Evolutionary conservation across 2,329 filamentous ascomycete species (phyloP).

Genomic region (Cytospora mali): DNA sequence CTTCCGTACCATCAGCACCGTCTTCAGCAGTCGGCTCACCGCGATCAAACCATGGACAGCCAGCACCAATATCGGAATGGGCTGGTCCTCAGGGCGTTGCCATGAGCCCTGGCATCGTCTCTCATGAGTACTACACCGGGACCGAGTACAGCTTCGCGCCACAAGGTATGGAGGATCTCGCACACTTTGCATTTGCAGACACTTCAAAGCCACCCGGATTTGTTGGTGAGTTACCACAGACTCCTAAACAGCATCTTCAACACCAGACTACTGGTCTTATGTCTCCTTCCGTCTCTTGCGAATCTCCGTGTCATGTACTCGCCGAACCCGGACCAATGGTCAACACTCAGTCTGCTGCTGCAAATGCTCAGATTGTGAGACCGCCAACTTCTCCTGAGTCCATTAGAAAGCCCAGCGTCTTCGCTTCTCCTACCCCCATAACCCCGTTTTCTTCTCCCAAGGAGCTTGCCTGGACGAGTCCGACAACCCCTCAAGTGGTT

Average conservation of each 20-base stretch:
- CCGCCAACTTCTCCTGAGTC: constrained; percentile 35
- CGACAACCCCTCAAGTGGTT: constrained; percentile 35
- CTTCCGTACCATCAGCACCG: constrained; percentile 63
- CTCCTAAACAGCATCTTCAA: constrained; percentile 35
- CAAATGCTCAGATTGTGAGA: constrained; percentile 29
- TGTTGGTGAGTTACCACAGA: constrained; percentile 57
- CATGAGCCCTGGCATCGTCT: constrained; percentile 65
- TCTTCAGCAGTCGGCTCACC: constrained; percentile 71
- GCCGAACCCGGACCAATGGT: constrained; percentile 33
- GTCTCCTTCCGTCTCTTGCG: constrained; percentile 32
- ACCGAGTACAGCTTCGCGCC: constrained; percentile 58
- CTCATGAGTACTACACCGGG: constrained; percentile 55
- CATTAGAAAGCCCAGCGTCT: constrained; percentile 35
- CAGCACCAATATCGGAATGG: constrained; percentile 63
- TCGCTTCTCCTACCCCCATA: constrained; percentile 39
- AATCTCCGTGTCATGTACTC: constrained; percentile 30
- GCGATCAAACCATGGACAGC: constrained; percentile 61
- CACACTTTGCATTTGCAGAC: constrained; percentile 50
- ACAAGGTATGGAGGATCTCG: constrained; percentile 53
- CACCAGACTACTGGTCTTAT: constrained; percentile 33
- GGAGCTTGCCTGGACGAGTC: constrained; percentile 37
- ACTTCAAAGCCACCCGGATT: constrained; percentile 50
- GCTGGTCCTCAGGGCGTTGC: constrained; percentile 55
- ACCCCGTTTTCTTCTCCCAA: constrained; percentile 39
- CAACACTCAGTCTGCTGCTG: constrained; percentile 35